Percentiles rank a stretch among this genome's conserved stretches.
Conservation (phyloP, 2,329 filamentous ascomycete genomes). For the Furcasterigmium furcatum region DNA sequence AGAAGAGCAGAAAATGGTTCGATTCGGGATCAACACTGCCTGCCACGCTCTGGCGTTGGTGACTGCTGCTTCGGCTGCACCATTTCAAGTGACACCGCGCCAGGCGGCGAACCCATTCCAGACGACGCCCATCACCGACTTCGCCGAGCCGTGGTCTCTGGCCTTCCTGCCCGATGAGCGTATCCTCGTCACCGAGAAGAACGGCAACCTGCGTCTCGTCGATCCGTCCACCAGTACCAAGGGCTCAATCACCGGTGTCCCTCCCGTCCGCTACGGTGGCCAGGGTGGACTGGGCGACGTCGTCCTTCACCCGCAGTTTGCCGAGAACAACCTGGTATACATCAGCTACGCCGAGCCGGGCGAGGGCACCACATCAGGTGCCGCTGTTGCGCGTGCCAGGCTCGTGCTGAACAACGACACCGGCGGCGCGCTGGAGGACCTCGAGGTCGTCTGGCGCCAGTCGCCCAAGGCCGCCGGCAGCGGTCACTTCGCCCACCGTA, state of each 20-base stretch:
- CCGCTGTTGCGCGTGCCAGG: slow-evolving; percentile 25
- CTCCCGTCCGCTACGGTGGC: slow-evolving; percentile 24
- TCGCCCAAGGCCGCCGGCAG: slow-evolving; percentile 21
- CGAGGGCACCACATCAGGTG: slow-evolving; percentile 17
- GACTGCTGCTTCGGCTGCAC: slow-evolving; percentile 20
- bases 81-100: slow-evolving; percentile 19
- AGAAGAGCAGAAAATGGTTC: slow-evolving; percentile 16
- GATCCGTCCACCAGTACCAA: slow-evolving; percentile 21
- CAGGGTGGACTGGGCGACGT: slow-evolving; percentile 28
- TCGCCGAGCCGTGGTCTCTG: slow-evolving; percentile 22
- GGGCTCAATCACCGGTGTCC: slow-evolving; percentile 25
- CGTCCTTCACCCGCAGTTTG: slow-evolving; percentile 26
- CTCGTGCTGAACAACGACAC: slow-evolving; percentile 22
- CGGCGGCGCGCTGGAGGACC: slow-evolving; percentile 21
- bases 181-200: slow-evolving; percentile 26
- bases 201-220: slow-evolving; percentile 23
- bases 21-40: slow-evolving; percentile 21
- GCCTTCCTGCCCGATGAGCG: slow-evolving; percentile 27
- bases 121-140: slow-evolving; percentile 13
- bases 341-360: slow-evolving; percentile 27
- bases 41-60: slow-evolving; percentile 23
- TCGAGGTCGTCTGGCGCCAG: slow-evolving; percentile 28
- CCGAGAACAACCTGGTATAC: slow-evolving; percentile 24
- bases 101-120: slow-evolving; percentile 23
- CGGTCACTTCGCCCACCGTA: slow-evolving; percentile 24